These are phyloP conservation scores for Solanum arcanum DNA, from an alignment of 257 asterid genomes.

Conservation along the genomic window DNA sequence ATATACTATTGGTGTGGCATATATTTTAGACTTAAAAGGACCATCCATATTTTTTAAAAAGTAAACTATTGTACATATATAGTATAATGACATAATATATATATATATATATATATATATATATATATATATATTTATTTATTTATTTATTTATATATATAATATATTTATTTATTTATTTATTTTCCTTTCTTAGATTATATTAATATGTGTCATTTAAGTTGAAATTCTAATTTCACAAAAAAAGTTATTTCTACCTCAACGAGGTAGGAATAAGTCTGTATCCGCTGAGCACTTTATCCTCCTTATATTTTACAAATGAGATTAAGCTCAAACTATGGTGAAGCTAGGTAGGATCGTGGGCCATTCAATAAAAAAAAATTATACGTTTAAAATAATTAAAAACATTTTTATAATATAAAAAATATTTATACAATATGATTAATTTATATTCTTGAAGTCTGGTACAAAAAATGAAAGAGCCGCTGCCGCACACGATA, in stretches of 20 bases:
- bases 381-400: no score
- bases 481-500: not conserved
- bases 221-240: no score
- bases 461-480: not conserved
- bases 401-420: no score
- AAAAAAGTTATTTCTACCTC: no score
- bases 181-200: not conserved
- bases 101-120: no score
- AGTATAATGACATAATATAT: not conserved
- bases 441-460: not conserved
- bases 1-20: not conserved
- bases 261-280: no score
- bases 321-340: not conserved
- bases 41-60: not conserved
- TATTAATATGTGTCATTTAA: not conserved
- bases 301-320: no score
- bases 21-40: not conserved
- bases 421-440: not conserved
- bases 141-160: no score
- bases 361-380: no score
- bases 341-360: no score
- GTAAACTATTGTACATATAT: not conserved
- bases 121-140: not conserved
- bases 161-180: not conserved
- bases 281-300: not conserved